phyloP scores from a whole-genome alignment of 2,329 filamentous ascomycete species.

The Ophiostoma piceae region DNA sequence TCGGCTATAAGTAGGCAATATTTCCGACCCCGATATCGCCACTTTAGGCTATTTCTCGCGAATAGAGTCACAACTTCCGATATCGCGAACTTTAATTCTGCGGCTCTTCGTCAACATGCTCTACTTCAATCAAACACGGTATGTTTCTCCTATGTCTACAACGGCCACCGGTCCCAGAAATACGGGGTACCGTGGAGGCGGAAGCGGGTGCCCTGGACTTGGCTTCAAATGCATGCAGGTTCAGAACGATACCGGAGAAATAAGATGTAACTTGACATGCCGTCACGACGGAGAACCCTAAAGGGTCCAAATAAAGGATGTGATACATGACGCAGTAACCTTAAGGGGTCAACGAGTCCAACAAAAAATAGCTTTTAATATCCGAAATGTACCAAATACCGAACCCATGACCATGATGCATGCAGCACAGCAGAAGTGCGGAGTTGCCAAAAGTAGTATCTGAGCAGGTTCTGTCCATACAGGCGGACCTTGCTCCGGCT shows the following conservation, averaged over 20 bases:
- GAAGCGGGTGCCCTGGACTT: not conserved
- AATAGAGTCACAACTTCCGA: not conserved
- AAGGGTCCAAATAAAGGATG: not conserved
- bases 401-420: not conserved
- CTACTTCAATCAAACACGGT: not conserved
- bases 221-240: not conserved
- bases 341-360: not conserved
- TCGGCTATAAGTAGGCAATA: not conserved
- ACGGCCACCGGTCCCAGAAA: not conserved
- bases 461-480: not conserved
- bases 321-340: not conserved
- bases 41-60: not conserved
- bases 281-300: not conserved
- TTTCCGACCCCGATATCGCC: not conserved
- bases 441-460: not conserved
- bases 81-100: not conserved
- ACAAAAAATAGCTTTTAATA: not conserved
- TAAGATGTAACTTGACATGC: not conserved
- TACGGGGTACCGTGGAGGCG: not conserved
- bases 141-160: not conserved
- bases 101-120: not conserved
- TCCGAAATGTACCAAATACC: not conserved
- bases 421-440: not conserved
- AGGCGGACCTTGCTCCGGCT: not conserved
- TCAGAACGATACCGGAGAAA: not conserved